Base-by-base conservation (phyloP, 2,329 filamentous ascomycete genomes). In the Trichoderma polysporum region DNA sequence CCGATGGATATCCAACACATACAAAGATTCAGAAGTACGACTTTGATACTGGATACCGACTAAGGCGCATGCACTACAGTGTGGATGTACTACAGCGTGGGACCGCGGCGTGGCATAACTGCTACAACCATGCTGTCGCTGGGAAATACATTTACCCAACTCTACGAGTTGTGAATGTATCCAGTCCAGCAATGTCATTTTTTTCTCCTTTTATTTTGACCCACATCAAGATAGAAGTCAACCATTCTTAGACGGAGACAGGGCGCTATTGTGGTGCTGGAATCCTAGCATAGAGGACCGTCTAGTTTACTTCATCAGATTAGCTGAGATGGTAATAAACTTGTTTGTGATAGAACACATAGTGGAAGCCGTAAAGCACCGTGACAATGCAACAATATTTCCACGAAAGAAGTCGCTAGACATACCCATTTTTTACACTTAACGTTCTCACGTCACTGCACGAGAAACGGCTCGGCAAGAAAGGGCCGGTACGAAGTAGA, bases 121-220 rank as follows among this genome's bases (percentile, higher is more conserved):
- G 59, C 25, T 63, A 53, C 35, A 63, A 63, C n/a, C 59, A 63
- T 15, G 17, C 59, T 2, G 33, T 53, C 19, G 33, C 49, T 7
- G 59, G 59, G 2, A 63, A 63, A 13, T n/a, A 33, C 2, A 7
- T 31, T 17, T 53, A 53, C 19, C 59, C 59, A 15, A 53, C 47
- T 31, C 59, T 63, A n/a, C 49, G 59, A 33, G 33, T 63, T 17
- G 59, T 63, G 49, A 63, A 10, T n/a, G 50, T 50, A 7, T 25
- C 47, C 17, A 12, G 22, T 13, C 59, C 49, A 8, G 59, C 19
- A 2, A 53, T 19, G 35, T 22, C 59, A 2, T 63, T 63, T 12
- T 31, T 53, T 54, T 63, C 59, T 2, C 59, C 59, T 5, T 63
- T 63, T 33, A 31, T 50, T 22, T 50, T 61, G 58, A 61, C 2